These are phyloP conservation scores for Hyparrhenia diplandra DNA, from an alignment of 176 grass and related monocot species.

Conservation along the genomic window DNA sequence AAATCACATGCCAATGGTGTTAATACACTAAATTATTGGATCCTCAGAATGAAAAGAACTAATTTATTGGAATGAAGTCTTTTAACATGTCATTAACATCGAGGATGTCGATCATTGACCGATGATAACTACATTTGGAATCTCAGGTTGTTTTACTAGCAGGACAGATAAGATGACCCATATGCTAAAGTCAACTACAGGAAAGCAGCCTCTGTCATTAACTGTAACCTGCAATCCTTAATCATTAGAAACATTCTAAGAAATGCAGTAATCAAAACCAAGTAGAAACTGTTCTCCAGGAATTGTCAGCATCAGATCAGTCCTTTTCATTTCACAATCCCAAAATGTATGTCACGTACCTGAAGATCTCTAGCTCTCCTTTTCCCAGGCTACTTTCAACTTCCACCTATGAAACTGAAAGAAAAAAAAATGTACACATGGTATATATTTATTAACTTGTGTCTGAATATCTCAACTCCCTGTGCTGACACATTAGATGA, in stretches of 20 bases:
- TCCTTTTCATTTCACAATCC: slow-evolving; percentile 31
- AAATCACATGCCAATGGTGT: not conserved
- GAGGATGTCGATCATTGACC: slow-evolving; percentile 21
- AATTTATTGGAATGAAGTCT: not conserved
- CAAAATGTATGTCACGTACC: slow-evolving; percentile 40
- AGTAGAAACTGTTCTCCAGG: not conserved
- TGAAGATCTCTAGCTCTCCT: slow-evolving; percentile 2
- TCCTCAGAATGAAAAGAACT: not conserved
- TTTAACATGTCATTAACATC: slow-evolving; percentile 19
- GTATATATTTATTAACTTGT: not conserved
- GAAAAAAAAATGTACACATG: not conserved
- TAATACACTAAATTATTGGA: not conserved
- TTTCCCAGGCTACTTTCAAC: slow-evolving; percentile 23
- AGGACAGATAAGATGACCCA: not conserved
- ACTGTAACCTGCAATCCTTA: not conserved
- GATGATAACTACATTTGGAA: slow-evolving; percentile 6
- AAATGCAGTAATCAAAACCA: slow-evolving; percentile 29
- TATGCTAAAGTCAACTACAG: slow-evolving; percentile 23
- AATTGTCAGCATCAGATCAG: slow-evolving; percentile 35
- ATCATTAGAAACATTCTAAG: slow-evolving; percentile 6
- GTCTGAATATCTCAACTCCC: not conserved
- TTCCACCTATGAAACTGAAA: slow-evolving; percentile 4
- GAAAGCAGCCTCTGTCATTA: slow-evolving; percentile 20
- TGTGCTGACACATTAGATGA: not conserved
- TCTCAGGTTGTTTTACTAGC: not conserved